phyloP scores from a whole-genome alignment of 2,329 filamentous ascomycete species.

The Cercospora brassicicola region DNA sequence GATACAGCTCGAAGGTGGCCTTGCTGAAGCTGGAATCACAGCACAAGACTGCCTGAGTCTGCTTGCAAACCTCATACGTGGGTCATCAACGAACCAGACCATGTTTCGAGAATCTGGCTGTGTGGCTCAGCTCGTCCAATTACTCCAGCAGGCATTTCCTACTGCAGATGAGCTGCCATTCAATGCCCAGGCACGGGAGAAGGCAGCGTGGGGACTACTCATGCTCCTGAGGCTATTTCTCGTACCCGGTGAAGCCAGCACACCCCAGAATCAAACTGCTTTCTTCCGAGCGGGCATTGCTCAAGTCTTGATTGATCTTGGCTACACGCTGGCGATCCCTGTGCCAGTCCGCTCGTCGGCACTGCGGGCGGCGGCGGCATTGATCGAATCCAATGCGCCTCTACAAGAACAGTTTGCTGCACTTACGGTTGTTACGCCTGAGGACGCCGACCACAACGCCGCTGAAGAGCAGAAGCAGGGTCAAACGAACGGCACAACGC shows the following conservation, averaged over 20 bases:
- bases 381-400: slow-evolving; percentile 75
- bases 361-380: slow-evolving; percentile 78
- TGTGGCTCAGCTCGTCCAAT: slow-evolving; percentile 67
- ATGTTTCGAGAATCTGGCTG: slow-evolving; percentile 89
- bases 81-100: slow-evolving; percentile 89
- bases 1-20: slow-evolving; percentile 75
- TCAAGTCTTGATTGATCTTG: slow-evolving; percentile 75
- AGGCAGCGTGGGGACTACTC: slow-evolving; percentile 87
- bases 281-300: slow-evolving; percentile 83
- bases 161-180: slow-evolving; percentile 38
- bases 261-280: slow-evolving; percentile 76
- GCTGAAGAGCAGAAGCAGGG: slow-evolving; percentile 24
- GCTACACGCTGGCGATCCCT: slow-evolving; percentile 72
- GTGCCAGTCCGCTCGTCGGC: slow-evolving; percentile 83
- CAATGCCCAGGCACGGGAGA: slow-evolving; percentile 65
- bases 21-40: slow-evolving; percentile 78
- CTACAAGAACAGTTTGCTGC: slow-evolving; percentile 90
- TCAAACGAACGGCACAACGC: slow-evolving; percentile 33
- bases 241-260: slow-evolving; percentile 74
- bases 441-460: slow-evolving; percentile 21
- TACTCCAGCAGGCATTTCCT: slow-evolving; percentile 59
- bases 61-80: slow-evolving; percentile 80
- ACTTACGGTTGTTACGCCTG: slow-evolving; percentile 62
- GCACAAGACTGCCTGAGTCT: slow-evolving; percentile 93
- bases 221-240: slow-evolving; percentile 86